Evolutionary conservation across 805 yeast genomes (phyloP), one percentile per base, ranked within the genome.

Genomic region (Ogataea degrootiae): DNA sequence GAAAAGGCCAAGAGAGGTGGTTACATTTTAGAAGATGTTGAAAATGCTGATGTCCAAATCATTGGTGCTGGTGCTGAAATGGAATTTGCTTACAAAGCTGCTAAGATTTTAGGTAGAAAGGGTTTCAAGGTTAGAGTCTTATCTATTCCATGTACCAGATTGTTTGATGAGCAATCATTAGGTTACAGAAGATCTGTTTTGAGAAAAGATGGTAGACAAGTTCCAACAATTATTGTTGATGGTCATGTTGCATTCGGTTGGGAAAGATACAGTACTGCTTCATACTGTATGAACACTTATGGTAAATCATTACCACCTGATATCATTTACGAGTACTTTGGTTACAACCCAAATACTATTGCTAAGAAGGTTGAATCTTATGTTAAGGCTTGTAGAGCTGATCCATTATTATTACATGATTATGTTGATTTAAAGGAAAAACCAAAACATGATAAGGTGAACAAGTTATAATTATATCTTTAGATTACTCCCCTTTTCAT

Each of bases 51-150:
- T 61, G 62, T 71, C 76, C 44, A 68, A 62, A 70, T 92, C 54
- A 92, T 86, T 52, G 79, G 97, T 43, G 87, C 97, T 45, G 99
- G 99, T 72, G 92, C 98, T 46, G 99, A 94, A 78, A 92, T 94
- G 58, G 74, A 82, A 52, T 70, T 92, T 56, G 79, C 88, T 49
- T 84, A 89, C 59, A 95, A 83, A 37, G 90, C 96, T 52, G 84
- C 90, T 60, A 82, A 87, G 77, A 68, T 74, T 47, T 80, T 94
- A 62, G 77, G 72, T 48, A 66, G 74, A 54, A 66, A 74, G 54
- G 95, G 95, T 56, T 61, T 80, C 68, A 78, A 80, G 68, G 87
- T 87, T 47, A 76, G 85, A 61, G 85, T 94, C 53, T 96, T 94
- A 47, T 91, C 97, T 31, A 63, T 94, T 59, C 98, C 98, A 65